A percentile compares a stretch with the other conserved stretches of the same genome.
These are phyloP conservation scores for Phanerodontia chrysosporium DNA, from an alignment of 768 basidiomycete genomes.

Conservation along the genomic window DNA sequence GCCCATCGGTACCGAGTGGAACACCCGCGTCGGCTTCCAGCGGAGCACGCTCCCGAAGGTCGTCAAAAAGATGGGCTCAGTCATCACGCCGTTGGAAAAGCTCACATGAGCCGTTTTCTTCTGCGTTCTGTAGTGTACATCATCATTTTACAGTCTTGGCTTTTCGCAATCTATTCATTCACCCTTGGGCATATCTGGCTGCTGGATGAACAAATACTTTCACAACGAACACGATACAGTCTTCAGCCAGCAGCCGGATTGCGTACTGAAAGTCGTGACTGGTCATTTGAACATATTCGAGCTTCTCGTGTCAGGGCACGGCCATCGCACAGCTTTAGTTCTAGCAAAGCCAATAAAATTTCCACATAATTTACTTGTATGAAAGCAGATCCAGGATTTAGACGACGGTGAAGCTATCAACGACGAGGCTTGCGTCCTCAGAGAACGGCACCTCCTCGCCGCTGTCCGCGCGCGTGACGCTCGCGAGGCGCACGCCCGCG, in stretches of 20 bases:
- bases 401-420: conserved; percentile 47
- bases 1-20: conserved; percentile 91
- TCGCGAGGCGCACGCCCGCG: conserved; percentile 66
- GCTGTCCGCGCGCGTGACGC: conserved; percentile 49
- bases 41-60: conserved; percentile 80
- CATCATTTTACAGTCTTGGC: too few relatives aligned
- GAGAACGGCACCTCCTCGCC: conserved; percentile 50
- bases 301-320: too few relatives aligned
- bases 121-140: neutral
- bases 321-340: too few relatives aligned
- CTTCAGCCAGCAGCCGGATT: too few relatives aligned
- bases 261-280: too few relatives aligned
- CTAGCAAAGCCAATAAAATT: too few relatives aligned
- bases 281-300: too few relatives aligned
- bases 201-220: too few relatives aligned
- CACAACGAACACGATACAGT: too few relatives aligned
- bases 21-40: conserved; percentile 82
- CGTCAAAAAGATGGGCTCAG: conserved; percentile 59
- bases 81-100: conserved; percentile 6
- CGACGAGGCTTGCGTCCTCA: conserved; percentile 44
- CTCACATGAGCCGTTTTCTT: neutral
- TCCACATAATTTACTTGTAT: neutral
- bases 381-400: neutral
- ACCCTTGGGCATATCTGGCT: too few relatives aligned
- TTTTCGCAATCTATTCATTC: too few relatives aligned